Percentiles rank a stretch among this genome's conserved stretches.
Conservation (phyloP, 176 grass and related monocot species). For the Zoysia pacifica region DNA sequence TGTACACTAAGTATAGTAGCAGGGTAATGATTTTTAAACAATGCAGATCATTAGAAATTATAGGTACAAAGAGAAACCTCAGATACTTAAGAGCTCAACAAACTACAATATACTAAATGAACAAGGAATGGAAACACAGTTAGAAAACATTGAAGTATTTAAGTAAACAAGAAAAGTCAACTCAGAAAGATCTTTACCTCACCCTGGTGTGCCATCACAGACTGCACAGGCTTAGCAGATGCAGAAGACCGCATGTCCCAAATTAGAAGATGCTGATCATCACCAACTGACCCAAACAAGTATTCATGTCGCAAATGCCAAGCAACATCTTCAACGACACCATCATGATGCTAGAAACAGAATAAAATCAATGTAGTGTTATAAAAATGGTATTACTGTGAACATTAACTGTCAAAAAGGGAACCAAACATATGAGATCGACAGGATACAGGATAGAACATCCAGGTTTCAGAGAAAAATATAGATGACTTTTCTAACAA, state of each 20-base stretch:
- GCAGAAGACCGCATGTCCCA: conserved; percentile 73
- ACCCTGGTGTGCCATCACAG: conserved; percentile 87
- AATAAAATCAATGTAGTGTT: conserved; percentile 33
- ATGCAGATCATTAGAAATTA: not conserved
- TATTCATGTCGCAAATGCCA: conserved; percentile 95
- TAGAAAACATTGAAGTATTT: not conserved
- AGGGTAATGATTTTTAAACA: not conserved
- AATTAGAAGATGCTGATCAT: conserved; percentile 77
- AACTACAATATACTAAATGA: conserved; percentile 6
- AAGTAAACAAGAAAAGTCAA: not conserved
- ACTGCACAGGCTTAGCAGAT: conserved; percentile 71
- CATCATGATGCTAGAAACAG: conserved; percentile 77
- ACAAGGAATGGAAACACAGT: conserved; percentile 7
- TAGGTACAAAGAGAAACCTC: not conserved
- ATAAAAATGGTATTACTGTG: not conserved
- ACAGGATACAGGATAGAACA: conserved; percentile 5
- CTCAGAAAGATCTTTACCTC: conserved; percentile 62
- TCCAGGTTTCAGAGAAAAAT: not conserved
- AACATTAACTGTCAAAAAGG: conserved; percentile 12
- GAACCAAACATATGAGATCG: conserved; percentile 19
- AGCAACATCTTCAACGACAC: conserved; percentile 97
- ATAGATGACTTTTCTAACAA: not conserved
- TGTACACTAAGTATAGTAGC: not conserved
- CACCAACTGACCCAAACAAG: conserved; percentile 94
- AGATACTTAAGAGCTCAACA: not conserved